Base-by-base conservation (phyloP, 1,284 basidiomycete species). In the Fistulinella staudtii region DNA sequence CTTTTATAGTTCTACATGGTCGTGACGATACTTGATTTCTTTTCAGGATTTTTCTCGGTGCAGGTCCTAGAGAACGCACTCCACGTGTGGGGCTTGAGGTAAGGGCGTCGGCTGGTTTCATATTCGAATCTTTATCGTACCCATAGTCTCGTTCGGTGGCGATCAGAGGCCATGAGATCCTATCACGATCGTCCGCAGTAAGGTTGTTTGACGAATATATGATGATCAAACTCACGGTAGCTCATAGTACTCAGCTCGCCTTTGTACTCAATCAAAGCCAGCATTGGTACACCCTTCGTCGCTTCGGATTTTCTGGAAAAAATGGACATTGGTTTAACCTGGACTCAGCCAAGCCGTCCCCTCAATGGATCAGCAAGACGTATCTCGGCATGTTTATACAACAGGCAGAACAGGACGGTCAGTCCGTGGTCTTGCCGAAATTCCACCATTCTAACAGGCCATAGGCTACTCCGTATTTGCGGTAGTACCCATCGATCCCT, bases 381-480 rank as follows among this genome's bases (percentile, higher is more conserved):
- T 93, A 92, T 65, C 78, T 97, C 3, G 80, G 82, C 42, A 85
- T 95, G 81, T 80, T 91, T 35, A 69, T 97, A 30, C 81, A 89
- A 45, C 89, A 95, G 66, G 88, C 91, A 13, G 93, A 95, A 64
- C 63, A 75, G 25, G 87, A 93, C 62, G 89, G 87, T 85, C 50
- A 34, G 66, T 52, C 21, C 9, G 28, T 38, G 15, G 22, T 20
- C 18, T 35, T 4, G 28, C n/a, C n/a, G 6, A 35, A 0, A 34
- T 4, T 28, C 7, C 41, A 11, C 18, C 34, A 36, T 47, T 28
- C 50, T 49, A 36, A 46, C 27, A 33, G 24, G 23, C 14, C 22
- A 11, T 45, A 90, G 93, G 93, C 1, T 96, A 95, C 66, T 93
- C 90, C 15, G 85, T 93, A 18, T 96, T 96, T 55, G 89, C 74